phyloP scores from a whole-genome alignment of 257 asterid genomes.

The Craterostigma plantagineum region DNA sequence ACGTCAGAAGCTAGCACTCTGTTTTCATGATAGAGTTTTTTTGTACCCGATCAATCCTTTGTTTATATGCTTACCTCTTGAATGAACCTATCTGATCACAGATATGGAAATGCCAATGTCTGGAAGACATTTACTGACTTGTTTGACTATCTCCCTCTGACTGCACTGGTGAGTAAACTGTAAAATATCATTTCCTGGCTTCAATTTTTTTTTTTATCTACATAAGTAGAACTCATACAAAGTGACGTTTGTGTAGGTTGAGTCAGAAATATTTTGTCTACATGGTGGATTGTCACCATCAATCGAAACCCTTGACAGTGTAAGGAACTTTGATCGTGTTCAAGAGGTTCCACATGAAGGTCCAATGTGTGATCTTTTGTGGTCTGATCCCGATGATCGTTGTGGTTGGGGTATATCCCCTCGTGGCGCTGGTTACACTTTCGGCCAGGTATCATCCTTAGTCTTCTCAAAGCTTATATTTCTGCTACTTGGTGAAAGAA shows the following conservation, averaged over 20 bases:
- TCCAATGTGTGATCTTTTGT: slow-evolving; percentile 78
- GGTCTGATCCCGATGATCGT: slow-evolving; percentile 88
- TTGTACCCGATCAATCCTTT: not conserved
- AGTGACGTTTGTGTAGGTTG: slow-evolving; percentile 29
- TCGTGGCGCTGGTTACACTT: slow-evolving; percentile 84
- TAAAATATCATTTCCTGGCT: slow-evolving; percentile 3
- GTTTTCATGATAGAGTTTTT: not conserved
- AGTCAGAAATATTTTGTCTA: slow-evolving; percentile 70
- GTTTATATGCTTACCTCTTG: not conserved
- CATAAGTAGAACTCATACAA: not conserved
- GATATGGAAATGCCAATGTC: slow-evolving; percentile 89
- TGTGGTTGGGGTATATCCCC: slow-evolving; percentile 92
- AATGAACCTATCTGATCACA: slow-evolving; percentile 9
- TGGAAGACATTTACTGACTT: slow-evolving; percentile 92
- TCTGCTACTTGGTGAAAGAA: too few species aligned
- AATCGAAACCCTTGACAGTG: slow-evolving; percentile 61
- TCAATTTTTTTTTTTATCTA: not conserved
- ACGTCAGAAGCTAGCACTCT: too few species aligned
- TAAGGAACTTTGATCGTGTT: slow-evolving; percentile 65
- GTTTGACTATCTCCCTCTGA: slow-evolving; percentile 85
- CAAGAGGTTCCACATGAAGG: slow-evolving; percentile 92
- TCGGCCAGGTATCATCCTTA: slow-evolving; percentile 41
- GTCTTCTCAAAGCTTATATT: too few species aligned
- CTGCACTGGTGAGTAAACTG: slow-evolving; percentile 77
- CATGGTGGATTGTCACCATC: slow-evolving; percentile 83